Evolutionary conservation across 176 grass and related monocot species (phyloP), one percentile per base, ranked within the genome.

Genomic region (Pontederia crassipes): DNA sequence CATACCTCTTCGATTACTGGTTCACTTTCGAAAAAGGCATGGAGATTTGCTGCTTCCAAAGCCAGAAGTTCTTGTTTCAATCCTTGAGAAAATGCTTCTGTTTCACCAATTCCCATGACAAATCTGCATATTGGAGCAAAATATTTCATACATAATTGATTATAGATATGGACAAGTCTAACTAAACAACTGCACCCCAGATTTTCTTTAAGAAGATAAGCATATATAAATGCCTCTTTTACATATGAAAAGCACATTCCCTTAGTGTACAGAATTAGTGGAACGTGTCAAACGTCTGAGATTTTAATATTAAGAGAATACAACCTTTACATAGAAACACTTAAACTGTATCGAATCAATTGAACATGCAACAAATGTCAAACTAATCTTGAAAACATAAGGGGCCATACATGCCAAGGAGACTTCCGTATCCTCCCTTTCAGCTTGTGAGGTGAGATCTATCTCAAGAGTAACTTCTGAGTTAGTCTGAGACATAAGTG

Each of bases 11-110:
- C 83, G 9, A 90, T 67, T 35, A 88, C 74, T 59, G 92, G 67
- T 80, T 97, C 92, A 78, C 75, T 80, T 79, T 97, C 87, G 55
- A 97, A 52, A 51, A 97, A 64, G 48, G 92, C 78, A 78, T 97
- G 89, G 54, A 97, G 81, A 82, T 97, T 97, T 90, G 92, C 86
- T 46, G 80, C 86, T 82, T 97, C 92, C 52, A 97, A 62, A 50
- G 83, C 92, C 70, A 88, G 73, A 26, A 96, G 92, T 78, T 97
- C 86, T 59, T 86, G 78, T 67, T 90, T 96, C 78, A 96, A 82
- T 59, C 87, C 80, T 75, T 90, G 78, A 17, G 92, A 96, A 88
- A 96, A 96, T 52, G 81, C 92, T 63, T 96, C 92, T 69, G 92
- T 86, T 85, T 87, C 92, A 61, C 92, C 72, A 67, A 96, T 80